phyloP scores from a whole-genome alignment of 129 eudicot species.

The Centrapalus pauciflorus region DNA sequence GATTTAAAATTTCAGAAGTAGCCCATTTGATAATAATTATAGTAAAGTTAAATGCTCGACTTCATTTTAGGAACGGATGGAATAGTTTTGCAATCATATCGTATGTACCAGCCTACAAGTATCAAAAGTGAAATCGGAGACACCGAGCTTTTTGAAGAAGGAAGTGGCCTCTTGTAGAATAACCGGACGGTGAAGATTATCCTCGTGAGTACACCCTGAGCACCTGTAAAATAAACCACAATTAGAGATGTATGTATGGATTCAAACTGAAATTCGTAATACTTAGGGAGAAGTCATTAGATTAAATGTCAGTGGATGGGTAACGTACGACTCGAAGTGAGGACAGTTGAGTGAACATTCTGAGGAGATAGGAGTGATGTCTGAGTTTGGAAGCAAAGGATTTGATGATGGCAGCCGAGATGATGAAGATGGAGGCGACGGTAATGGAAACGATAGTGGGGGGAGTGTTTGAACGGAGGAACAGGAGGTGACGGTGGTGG shows the following conservation, averaged over 20 bases:
- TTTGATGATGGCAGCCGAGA: constrained; percentile 26
- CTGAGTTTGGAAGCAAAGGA: constrained; percentile 32
- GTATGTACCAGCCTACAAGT: constrained; percentile 63
- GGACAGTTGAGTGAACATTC: constrained; percentile 79
- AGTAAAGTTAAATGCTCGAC: background rate
- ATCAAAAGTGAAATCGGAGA: constrained; percentile 66
- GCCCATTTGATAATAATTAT: background rate
- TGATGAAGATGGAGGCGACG: constrained; percentile 20
- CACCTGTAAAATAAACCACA: constrained; percentile 47
- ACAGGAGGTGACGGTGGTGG: constrained; percentile 26
- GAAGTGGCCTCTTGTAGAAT: constrained; percentile 57
- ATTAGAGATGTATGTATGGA: background rate
- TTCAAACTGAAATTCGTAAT: background rate
- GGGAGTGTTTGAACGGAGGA: constrained; percentile 27
- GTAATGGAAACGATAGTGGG: constrained; percentile 1
- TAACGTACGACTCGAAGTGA: constrained; percentile 72
- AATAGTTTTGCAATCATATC: background rate
- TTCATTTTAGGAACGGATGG: background rate
- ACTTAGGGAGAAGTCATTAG: background rate
- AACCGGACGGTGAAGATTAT: constrained; percentile 64
- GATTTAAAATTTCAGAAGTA: background rate
- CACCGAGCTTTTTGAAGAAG: constrained; percentile 67
- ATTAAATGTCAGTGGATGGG: background rate
- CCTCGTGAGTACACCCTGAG: constrained; percentile 86
- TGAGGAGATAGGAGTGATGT: constrained; percentile 25